A percentile compares a stretch with the other conserved stretches of the same genome.
Evolutionary conservation across 106 monocot genomes (phyloP).

Genomic region (Gastrodia elata): DNA sequence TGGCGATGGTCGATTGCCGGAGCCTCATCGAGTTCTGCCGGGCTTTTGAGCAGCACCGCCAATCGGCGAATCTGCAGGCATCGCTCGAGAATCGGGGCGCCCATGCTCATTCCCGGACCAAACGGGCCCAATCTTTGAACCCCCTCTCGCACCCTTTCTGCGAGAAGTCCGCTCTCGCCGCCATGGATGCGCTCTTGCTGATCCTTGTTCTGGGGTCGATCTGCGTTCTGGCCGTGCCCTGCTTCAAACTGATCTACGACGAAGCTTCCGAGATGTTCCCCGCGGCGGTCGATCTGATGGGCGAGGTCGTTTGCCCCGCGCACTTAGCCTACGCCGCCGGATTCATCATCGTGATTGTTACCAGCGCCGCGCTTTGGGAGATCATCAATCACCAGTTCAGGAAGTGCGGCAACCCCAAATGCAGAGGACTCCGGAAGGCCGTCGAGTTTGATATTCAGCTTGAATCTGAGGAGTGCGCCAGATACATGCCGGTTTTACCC

Average conservation of each 20-base stretch:
- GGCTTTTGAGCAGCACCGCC: conserved; percentile 20
- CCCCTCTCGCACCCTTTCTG: conserved; percentile 29
- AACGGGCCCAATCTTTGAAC: conserved; percentile 2
- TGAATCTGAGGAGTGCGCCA: conserved; percentile 79
- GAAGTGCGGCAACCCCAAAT: conserved; percentile 80
- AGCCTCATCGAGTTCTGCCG: conserved; percentile 33
- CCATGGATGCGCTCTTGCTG: conserved; percentile 23
- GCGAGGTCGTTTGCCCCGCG: conserved; percentile 34
- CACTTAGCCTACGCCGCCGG: conserved; percentile 39
- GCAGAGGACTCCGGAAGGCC: conserved; percentile 70
- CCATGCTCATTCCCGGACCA: neutral
- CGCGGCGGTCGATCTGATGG: conserved; percentile 26
- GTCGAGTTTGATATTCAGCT: conserved; percentile 96
- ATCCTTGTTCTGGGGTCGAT: conserved; percentile 54
- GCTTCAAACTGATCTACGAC: conserved; percentile 38
- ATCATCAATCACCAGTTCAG: conserved; percentile 39
- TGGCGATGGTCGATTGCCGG: conserved; percentile 29
- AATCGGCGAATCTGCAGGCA: conserved; percentile 1
- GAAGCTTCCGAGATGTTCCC: conserved; percentile 31
- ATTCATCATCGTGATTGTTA: conserved; percentile 21
- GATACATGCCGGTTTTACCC: conserved; percentile 28
- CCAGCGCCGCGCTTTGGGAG: conserved; percentile 36
- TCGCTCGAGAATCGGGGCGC: neutral
- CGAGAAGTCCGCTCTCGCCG: conserved; percentile 17
- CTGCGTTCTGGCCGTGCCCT: conserved; percentile 53